Base-by-base conservation (phyloP, 1,139 yeast species). In the Yamadazyma oceani region DNA sequence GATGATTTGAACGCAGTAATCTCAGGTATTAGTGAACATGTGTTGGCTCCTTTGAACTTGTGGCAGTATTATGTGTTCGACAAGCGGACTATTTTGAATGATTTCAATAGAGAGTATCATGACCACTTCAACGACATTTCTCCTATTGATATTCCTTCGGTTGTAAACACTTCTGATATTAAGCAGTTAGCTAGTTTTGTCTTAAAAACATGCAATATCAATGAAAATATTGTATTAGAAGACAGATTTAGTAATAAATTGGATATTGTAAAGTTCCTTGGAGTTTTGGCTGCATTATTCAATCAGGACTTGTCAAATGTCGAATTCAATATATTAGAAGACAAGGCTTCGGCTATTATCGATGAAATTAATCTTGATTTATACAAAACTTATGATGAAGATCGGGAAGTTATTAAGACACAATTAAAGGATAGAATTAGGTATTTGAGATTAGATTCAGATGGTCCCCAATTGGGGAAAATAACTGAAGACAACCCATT, bases 21-120 rank as follows among this genome's bases (percentile, higher is more conserved):
- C 66, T 80, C 75, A 16, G 95, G 88, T 9, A 66, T 90, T 35
- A 73, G 77, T 42, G 60, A 67, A 7, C 81, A 85, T 48, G 96
- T 89, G 1, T 53, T 88, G 32, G 80, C 75, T 17, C 69, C 74
- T 8, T 62, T 88, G 39, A 73, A 81, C 43, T 70, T 92, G 37
- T 92, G 98, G 98, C 89, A 92, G 58, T 92, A 65, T 58, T 92
- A 89, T 54, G 90, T 84, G 9, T 71, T 89, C 32, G 75, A 87
- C 56, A 78, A 75, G 31, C 48, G 53, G 10, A 53, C 48, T 2
- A 64, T 69, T 38, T 51, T 74, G 27, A 46, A 46, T 0, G 53
- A 56, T 4, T 51, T 77, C 32, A 58, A 62, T 36, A 58, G 65
- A 2, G 58, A 71, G 7, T 81, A 80, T n/a, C 57, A 63, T 2